Conservation (phyloP, 148 eudicot genomes). For the Silene latifolia region DNA sequence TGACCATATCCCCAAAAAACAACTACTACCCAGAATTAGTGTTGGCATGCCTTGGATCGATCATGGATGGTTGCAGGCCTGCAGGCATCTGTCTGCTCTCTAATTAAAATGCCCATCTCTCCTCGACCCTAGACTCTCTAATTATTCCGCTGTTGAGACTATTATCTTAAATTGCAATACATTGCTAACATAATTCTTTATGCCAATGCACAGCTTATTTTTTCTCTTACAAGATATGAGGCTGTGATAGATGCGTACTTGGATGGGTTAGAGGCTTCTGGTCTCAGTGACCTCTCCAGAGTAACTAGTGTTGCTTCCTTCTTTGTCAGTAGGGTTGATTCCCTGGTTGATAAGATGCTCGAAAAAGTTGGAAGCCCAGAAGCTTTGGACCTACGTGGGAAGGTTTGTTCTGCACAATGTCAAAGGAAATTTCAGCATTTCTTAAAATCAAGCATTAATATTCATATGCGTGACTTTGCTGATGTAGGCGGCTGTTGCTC, state of each 20-base stretch:
- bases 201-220: slow-evolving; percentile 68
- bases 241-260: slow-evolving; percentile 96
- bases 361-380: slow-evolving; percentile 92
- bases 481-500: slow-evolving; percentile 91
- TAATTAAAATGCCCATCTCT: background rate
- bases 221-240: slow-evolving; percentile 90
- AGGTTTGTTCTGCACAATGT: slow-evolving; percentile 38
- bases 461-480: background rate
- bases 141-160: slow-evolving; percentile 1
- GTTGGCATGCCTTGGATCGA: background rate
- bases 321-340: slow-evolving; percentile 95
- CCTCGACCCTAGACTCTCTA: background rate
- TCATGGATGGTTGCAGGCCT: background rate
- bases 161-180: background rate
- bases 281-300: slow-evolving; percentile 82
- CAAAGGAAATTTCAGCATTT: background rate
- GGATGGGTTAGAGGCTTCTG: slow-evolving; percentile 96
- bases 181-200: slow-evolving; percentile 24
- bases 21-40: background rate
- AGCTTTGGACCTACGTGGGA: slow-evolving; percentile 89
- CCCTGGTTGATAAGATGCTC: slow-evolving; percentile 87
- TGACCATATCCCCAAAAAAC: too few species aligned
- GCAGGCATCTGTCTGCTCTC: background rate
- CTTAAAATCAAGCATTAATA: background rate
- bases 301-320: slow-evolving; percentile 98